Base-by-base conservation (phyloP, 352 stramenopile species). In the Hyaloperonospora arabidopsidis region DNA sequence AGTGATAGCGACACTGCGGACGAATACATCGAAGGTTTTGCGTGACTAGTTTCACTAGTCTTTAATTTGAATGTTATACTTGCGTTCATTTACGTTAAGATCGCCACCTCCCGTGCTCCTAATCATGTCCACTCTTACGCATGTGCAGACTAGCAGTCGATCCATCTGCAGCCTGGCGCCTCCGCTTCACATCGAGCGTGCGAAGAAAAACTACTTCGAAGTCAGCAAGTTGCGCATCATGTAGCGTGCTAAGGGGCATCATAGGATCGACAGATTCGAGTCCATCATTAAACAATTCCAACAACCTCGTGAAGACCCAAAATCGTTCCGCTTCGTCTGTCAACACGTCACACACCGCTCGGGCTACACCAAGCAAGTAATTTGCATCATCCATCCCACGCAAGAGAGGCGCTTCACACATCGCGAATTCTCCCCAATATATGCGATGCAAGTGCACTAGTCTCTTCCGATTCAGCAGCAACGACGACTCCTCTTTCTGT, bases 131-230 rank as follows among this genome's bases (percentile, higher is more conserved):
- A 54, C 47, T 58, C 41, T 68, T 68, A 12, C 65, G 29, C 28
- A 62, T 35, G 39, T 71, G 59, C 15, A 65, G 38, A 57, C 21
- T 68, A 19, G 23, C 52, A 22, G 60, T 52, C 10, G 54, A 43
- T 3, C 60, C 49, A 22, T 73, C 65, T 18, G 45, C 52, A 50
- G 57, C 66, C 6, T 69, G 18, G 21, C 65, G 54, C 19, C 68
- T 54, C n/a, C 61, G 55, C 58, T 67, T 73, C 6, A 67, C 58
- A 18, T 89, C 79, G 46, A 88, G 48, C 0, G 77, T 75, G n/a
- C 82, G 77, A 49, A 87, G 69, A 47, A 92, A 82, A 21, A 85
- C 46, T 15, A 39, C 45, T 64, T 93, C 82, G 22, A 89, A 76
- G 15, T 86, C 78, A 8, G 45, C 13, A 15, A 77, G 61, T 13